These are phyloP conservation scores for Hemileccinum rubropunctum DNA, from an alignment of 768 basidiomycete genomes.

Conservation along the genomic window DNA sequence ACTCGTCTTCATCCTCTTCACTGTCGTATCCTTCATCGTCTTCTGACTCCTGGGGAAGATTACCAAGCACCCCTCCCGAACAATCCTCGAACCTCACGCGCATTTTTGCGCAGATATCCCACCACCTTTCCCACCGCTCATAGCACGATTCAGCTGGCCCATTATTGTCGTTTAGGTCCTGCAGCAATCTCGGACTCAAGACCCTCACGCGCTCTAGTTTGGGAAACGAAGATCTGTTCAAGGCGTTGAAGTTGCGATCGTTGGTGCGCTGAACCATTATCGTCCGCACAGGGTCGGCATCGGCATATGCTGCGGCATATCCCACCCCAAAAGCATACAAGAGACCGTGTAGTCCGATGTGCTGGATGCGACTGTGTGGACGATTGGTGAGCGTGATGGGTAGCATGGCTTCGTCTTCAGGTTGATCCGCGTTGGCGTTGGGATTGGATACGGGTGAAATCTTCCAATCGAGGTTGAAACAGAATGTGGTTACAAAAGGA, in stretches of 20 bases:
- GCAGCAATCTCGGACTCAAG: slow-evolving; percentile 52
- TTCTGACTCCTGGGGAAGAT: slow-evolving; percentile 30
- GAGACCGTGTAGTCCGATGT: slow-evolving; percentile 69
- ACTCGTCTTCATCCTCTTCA: slow-evolving; percentile 32
- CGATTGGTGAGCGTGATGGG: slow-evolving; percentile 41
- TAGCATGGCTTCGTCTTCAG: slow-evolving; percentile 31
- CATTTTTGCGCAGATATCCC: slow-evolving; percentile 46
- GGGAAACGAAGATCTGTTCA: slow-evolving; percentile 56
- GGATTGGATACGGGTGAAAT: slow-evolving; percentile 28
- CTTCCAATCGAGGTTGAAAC: slow-evolving; percentile 78
- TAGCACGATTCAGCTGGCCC: slow-evolving; percentile 42
- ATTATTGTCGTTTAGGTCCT: slow-evolving; percentile 53
- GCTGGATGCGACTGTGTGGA: slow-evolving; percentile 55
- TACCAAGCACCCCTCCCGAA: slow-evolving; percentile 62
- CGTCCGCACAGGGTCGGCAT: slow-evolving; percentile 42
- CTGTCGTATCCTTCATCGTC: slow-evolving; percentile 34
- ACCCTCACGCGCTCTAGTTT: slow-evolving; percentile 56
- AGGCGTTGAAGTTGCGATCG: slow-evolving; percentile 60
- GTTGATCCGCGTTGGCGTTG: slow-evolving; percentile 13
- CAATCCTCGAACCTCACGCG: slow-evolving; percentile 72
- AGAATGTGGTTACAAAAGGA: slow-evolving; percentile 57
- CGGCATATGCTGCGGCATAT: slow-evolving; percentile 41
- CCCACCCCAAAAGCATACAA: slow-evolving; percentile 68
- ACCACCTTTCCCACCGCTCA: slow-evolving; percentile 71
- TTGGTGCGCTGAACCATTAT: slow-evolving; percentile 53